These are phyloP conservation scores for Asterochloris sp. DNA, from an alignment of 139 green algal species.

Conservation along the genomic window DNA sequence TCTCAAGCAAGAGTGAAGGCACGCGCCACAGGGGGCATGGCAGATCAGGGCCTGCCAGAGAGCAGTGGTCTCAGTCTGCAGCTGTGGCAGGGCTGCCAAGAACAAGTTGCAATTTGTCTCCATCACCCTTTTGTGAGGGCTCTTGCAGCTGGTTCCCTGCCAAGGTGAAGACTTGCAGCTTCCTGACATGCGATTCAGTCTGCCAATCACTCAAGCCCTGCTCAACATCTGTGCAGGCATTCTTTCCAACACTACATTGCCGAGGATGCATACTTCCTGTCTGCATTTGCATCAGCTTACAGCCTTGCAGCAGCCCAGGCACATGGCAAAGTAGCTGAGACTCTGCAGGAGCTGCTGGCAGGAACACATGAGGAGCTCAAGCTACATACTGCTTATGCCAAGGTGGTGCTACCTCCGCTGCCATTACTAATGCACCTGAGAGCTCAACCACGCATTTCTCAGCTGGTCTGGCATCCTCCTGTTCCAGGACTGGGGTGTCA, in stretches of 20 bases:
- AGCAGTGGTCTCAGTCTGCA: slow-evolving; percentile 21
- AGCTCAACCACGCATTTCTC: neutral
- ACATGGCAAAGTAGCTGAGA: slow-evolving; percentile 11
- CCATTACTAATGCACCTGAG: no score
- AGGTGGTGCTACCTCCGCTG: neutral
- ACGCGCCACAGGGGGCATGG: neutral
- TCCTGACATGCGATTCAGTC: no score
- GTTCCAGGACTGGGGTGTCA: slow-evolving; percentile 1
- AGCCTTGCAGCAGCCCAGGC: slow-evolving; percentile 38
- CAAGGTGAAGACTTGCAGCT: slow-evolving; percentile 19
- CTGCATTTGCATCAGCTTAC: slow-evolving; percentile 60
- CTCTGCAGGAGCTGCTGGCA: slow-evolving; percentile 28
- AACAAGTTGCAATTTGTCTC: slow-evolving; percentile 26
- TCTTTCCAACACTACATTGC: slow-evolving; percentile 55
- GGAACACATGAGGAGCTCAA: slow-evolving; percentile 62
- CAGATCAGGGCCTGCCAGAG: slow-evolving; percentile 14
- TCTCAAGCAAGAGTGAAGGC: no score
- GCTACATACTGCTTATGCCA: slow-evolving; percentile 56
- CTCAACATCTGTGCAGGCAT: slow-evolving; percentile 21
- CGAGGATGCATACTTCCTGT: slow-evolving; percentile 62
- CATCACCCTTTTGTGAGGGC: slow-evolving; percentile 55
- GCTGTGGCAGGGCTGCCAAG: slow-evolving; percentile 40
- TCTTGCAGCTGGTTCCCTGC: slow-evolving; percentile 41
- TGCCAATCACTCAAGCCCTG: no score
- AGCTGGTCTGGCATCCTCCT: neutral